A percentile compares a stretch with the other conserved stretches of the same genome.
Conservation (phyloP, 345 rosid genomes). For the Crucihimalaya himalaica region DNA sequence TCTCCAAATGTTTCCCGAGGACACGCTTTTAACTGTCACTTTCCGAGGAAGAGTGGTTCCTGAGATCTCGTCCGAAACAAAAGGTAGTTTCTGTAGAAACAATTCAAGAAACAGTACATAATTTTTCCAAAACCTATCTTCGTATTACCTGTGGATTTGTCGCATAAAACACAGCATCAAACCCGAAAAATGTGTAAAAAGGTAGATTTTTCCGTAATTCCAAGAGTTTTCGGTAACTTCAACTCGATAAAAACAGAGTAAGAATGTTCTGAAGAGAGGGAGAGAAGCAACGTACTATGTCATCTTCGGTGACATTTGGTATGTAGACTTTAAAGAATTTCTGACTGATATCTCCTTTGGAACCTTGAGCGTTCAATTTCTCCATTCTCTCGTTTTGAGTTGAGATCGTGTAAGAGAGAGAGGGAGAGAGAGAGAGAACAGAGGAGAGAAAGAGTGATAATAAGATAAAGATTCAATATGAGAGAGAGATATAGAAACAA, state of each 20-base stretch:
- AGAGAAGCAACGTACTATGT: neutral
- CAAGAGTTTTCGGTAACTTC: neutral
- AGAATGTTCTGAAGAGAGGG: neutral
- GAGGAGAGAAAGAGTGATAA: neutral
- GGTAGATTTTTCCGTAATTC: neutral
- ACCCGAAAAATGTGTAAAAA: neutral
- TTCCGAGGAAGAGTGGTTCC: neutral
- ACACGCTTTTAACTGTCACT: neutral
- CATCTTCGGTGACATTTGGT: neutral
- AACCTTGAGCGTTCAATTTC: neutral
- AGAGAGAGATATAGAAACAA: neutral
- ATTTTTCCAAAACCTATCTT: neutral
- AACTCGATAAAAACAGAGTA: neutral
- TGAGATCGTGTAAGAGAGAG: neutral
- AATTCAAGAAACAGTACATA: neutral
- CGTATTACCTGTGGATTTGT: neutral
- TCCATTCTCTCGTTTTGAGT: neutral
- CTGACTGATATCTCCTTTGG: neutral
- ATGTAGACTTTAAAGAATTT: neutral
- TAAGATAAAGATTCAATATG: neutral
- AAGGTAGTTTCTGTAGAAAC: constrained; percentile 12
- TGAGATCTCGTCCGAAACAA: neutral
- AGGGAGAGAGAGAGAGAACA: neutral
- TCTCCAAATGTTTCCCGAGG: constrained; percentile 4
- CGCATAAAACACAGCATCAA: neutral